phyloP scores from a whole-genome alignment of 2,329 filamentous ascomycete genomes.

The Malbranchea zuffiana region DNA sequence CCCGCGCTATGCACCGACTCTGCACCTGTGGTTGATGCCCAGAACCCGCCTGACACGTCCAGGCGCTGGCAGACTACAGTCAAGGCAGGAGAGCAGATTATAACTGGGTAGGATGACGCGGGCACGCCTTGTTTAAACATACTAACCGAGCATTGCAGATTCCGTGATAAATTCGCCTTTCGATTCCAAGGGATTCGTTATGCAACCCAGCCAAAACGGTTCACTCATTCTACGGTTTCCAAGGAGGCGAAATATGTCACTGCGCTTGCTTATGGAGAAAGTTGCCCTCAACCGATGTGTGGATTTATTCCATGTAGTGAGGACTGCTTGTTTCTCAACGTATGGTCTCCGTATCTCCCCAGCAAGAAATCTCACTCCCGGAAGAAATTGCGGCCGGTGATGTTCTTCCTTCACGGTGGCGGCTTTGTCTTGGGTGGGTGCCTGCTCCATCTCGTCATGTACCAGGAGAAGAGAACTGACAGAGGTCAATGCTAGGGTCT shows the following conservation, averaged over 20 bases:
- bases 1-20: background rate
- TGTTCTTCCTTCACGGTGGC: conserved; percentile 6
- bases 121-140: background rate
- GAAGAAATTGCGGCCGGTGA: conserved; percentile 1
- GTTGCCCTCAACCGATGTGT: background rate
- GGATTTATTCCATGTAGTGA: conserved; percentile 3
- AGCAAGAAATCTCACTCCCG: background rate
- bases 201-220: background rate
- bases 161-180: background rate
- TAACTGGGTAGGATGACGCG: background rate
- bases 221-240: background rate
- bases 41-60: background rate
- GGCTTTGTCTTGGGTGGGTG: background rate
- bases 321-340: conserved; percentile 7
- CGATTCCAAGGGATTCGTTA: conserved; percentile 2
- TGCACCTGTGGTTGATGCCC: background rate
- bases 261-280: background rate
- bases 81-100: background rate
- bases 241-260: background rate
- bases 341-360: conserved; percentile 2
- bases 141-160: background rate
- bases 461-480: background rate
- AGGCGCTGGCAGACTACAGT: background rate
- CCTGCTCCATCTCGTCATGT: background rate
- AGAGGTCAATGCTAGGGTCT: background rate